Conservation (phyloP, 192 early-diverging fungal species). For the Geosiphon pyriformis region DNA sequence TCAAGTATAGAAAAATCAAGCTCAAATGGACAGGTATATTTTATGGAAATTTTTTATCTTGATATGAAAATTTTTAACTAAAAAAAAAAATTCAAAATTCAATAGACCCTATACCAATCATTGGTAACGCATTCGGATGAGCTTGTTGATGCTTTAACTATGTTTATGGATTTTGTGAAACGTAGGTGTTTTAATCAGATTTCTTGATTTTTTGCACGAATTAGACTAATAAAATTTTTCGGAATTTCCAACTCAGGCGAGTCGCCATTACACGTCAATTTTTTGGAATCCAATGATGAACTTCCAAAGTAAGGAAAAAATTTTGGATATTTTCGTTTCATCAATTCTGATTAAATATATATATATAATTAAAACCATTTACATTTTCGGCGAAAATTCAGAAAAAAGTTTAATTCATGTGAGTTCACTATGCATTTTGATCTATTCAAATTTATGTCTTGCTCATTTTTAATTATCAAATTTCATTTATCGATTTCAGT, state of each 20-base stretch:
- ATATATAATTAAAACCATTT: no score
- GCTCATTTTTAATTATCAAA: not conserved
- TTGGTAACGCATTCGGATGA: constrained; percentile 3
- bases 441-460: not conserved
- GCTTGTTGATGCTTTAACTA: constrained; percentile 8
- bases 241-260: not conserved
- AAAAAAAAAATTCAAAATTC: not conserved
- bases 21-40: not conserved
- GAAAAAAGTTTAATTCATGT: not conserved
- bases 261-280: not conserved
- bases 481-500: not conserved
- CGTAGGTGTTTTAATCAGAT: not conserved
- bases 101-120: not conserved
- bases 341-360: no score
- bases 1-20: not conserved
- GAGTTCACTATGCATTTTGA: not conserved
- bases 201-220: not conserved
- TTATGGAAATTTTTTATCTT: not conserved
- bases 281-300: not conserved
- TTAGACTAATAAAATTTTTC: not conserved
- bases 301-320: no score
- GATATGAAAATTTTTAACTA: not conserved
- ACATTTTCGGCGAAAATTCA: no score
- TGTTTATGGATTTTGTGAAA: constrained; percentile 14
- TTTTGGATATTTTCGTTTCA: no score